Conservation (phyloP, 2,329 filamentous ascomycete genomes). For the Arthrinium puccinioides region DNA sequence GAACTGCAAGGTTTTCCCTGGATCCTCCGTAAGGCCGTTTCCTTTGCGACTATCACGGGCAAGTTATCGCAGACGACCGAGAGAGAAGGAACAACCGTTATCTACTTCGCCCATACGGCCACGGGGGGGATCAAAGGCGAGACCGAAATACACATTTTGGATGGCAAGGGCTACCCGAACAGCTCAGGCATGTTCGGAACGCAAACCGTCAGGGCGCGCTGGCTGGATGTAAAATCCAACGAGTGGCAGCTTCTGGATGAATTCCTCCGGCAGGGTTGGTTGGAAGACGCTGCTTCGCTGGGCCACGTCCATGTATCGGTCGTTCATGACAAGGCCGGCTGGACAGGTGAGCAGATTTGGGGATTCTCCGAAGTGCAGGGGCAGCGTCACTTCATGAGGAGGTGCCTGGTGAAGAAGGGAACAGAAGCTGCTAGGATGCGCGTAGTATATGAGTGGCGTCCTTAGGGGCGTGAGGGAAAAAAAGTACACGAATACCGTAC, state of each 20-base stretch:
- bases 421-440: background rate
- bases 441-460: background rate
- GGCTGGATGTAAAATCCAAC: too few relatives aligned
- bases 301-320: background rate
- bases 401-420: background rate
- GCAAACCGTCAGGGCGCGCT: background rate
- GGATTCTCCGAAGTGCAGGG: background rate
- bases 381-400: background rate
- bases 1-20: background rate
- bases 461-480: too few relatives aligned
- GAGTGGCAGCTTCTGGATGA: background rate
- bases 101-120: too few relatives aligned
- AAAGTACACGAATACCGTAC: too few relatives aligned
- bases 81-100: too few relatives aligned
- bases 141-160: background rate
- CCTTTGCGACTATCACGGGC: background rate
- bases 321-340: background rate
- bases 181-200: background rate
- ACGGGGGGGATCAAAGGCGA: background rate
- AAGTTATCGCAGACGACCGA: background rate
- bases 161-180: too few relatives aligned
- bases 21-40: background rate
- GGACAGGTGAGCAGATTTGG: background rate
- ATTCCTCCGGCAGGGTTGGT: background rate
- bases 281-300: background rate